phyloP scores from a whole-genome alignment of 75 land plant genomes.

The Pinus tabuliformis region DNA sequence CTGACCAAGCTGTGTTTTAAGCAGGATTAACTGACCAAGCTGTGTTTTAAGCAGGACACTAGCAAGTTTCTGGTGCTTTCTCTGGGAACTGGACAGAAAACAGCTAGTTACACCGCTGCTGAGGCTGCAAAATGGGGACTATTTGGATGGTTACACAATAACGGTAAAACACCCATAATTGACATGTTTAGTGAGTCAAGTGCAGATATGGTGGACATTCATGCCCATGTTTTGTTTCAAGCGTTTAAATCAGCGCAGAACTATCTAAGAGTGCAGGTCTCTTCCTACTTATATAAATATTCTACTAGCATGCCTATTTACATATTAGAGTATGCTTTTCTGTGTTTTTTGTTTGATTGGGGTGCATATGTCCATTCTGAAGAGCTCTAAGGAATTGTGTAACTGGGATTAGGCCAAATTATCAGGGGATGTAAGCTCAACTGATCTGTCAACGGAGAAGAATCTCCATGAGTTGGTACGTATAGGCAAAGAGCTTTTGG shows the following conservation, averaged over 20 bases:
- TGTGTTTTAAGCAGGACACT: neutral
- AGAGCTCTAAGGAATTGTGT: neutral
- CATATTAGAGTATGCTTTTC: neutral
- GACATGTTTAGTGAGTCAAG: slow-evolving; percentile 25
- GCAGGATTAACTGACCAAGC: neutral
- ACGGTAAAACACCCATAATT: slow-evolving; percentile 9
- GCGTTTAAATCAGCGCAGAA: neutral
- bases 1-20: too few species aligned
- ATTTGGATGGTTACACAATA: slow-evolving; percentile 15
- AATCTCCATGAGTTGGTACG: slow-evolving; percentile 25
- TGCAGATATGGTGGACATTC: slow-evolving; percentile 25
- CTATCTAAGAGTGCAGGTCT: slow-evolving; percentile 24
- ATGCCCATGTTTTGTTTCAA: slow-evolving; percentile 12
- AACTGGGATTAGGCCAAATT: slow-evolving; percentile 19
- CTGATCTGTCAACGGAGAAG: slow-evolving; percentile 21
- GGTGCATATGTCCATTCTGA: neutral
- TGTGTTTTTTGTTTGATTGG: neutral
- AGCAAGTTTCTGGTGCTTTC: slow-evolving; percentile 23
- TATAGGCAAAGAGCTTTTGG: slow-evolving; percentile 21
- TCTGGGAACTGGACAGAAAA: slow-evolving; percentile 29
- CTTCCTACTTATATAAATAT: neutral
- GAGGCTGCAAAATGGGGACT: slow-evolving; percentile 29
- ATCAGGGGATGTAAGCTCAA: slow-evolving; percentile 12
- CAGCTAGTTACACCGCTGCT: slow-evolving; percentile 18
- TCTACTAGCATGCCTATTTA: neutral